Percentiles rank a stretch among this genome's conserved stretches.
These are phyloP conservation scores for Furcasterigmium furcatum DNA, from an alignment of 2,329 filamentous ascomycete genomes.

Conservation along the genomic window DNA sequence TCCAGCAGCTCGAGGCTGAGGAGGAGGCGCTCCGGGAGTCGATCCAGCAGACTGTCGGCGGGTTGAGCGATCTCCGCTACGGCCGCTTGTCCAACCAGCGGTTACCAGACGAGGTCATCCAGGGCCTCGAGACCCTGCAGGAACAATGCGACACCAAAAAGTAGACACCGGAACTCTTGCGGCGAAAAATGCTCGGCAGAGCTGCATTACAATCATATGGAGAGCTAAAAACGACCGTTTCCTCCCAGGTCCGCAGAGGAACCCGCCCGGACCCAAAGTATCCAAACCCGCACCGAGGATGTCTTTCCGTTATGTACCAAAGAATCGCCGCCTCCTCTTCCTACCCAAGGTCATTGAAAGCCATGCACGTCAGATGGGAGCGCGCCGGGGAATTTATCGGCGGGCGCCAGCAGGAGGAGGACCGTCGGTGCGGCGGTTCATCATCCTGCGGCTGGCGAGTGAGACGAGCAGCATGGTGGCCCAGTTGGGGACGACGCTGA, in stretches of 20 bases:
- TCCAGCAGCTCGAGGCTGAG: constrained; percentile 63
- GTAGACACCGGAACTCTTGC: constrained; percentile 16
- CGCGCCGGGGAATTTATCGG: background rate
- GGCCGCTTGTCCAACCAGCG: constrained; percentile 67
- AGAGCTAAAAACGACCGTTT: background rate
- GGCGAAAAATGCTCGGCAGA: background rate
- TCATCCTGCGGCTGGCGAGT: constrained; percentile 69
- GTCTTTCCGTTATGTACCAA: too few species aligned
- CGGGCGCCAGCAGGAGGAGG: background rate
- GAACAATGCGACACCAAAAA: constrained; percentile 54
- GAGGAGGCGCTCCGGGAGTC: constrained; percentile 56
- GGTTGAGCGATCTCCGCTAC: constrained; percentile 79
- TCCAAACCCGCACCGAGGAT: too few species aligned
- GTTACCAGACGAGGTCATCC: constrained; percentile 63
- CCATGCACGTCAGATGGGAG: too few species aligned
- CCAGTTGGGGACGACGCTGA: constrained; percentile 69
- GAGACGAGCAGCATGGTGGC: constrained; percentile 74
- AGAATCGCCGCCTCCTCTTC: too few species aligned
- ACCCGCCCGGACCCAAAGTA: too few species aligned
- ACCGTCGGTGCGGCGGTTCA: constrained; percentile 40
- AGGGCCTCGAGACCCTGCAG: constrained; percentile 62
- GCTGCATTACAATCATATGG: background rate
- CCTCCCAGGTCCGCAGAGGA: too few species aligned
- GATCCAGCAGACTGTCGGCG: constrained; percentile 64
- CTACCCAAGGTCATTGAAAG: too few species aligned